phyloP scores from a whole-genome alignment of 257 asterid species.

The Salvia miltiorrhiza region DNA sequence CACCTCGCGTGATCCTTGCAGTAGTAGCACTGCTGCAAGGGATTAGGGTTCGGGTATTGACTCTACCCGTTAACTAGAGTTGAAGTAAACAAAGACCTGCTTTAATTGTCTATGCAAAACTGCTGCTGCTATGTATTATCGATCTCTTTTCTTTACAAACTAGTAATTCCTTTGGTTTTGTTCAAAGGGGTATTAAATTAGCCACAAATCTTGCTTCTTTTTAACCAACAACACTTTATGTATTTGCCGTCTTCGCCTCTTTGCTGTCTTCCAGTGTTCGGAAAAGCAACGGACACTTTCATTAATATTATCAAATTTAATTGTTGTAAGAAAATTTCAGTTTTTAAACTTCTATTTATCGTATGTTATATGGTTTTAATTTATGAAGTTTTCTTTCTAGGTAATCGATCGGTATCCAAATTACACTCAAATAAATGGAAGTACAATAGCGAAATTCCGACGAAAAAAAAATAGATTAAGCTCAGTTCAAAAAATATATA shows the following conservation, averaged over 20 bases:
- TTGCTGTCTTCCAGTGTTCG: not conserved
- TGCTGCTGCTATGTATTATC: not conserved
- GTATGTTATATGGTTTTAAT: too few relatives aligned
- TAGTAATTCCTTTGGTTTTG: slow-evolving; percentile 17
- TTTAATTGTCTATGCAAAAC: slow-evolving; percentile 8
- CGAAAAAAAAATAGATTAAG: too few relatives aligned
- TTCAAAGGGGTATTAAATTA: not conserved
- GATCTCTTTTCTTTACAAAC: not conserved
- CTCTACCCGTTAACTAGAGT: slow-evolving; percentile 29
- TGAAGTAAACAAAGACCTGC: slow-evolving; percentile 32
- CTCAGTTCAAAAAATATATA: too few relatives aligned
- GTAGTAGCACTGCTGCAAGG: slow-evolving; percentile 13
- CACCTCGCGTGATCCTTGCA: slow-evolving; percentile 52
- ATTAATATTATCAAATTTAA: too few relatives aligned
- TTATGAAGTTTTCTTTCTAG: too few relatives aligned
- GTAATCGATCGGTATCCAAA: too few relatives aligned
- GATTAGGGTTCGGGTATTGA: slow-evolving; percentile 89
- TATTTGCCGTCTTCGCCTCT: not conserved
- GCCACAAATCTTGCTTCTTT: slow-evolving; percentile 4
- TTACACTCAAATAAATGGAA: too few relatives aligned
- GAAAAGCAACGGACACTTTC: too few relatives aligned
- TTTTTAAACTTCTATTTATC: too few relatives aligned
- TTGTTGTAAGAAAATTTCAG: too few relatives aligned
- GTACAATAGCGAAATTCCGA: too few relatives aligned
- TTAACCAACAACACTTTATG: not conserved